Evolutionary conservation across 768 basidiomycete genomes (phyloP), one percentile per base, ranked within the genome.

Genomic region (Lyophyllum semitale): DNA sequence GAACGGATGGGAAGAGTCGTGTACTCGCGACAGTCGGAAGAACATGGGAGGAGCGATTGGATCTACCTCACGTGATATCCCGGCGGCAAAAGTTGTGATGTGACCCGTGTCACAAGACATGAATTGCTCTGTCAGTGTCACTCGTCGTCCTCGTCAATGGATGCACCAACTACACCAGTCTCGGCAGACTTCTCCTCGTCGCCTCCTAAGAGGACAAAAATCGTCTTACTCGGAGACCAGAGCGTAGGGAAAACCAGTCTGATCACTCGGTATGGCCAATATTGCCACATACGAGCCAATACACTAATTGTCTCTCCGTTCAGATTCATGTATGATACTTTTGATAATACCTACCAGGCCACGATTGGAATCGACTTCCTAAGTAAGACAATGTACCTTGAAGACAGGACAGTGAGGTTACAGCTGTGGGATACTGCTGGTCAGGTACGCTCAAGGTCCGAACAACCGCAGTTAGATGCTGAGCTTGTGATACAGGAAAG

Each of bases 341-440:
- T 99, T 72, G 97, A 99, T 80, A 98, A 98, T 73, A 98, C 96
- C 41, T 99, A 99, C 72, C 93, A 94, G 70, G 94, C 94, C 18
- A 96, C 94, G 9, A 96, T 96, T 68, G 94, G 96, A 54, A 99
- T 99, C 73, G 97, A 99, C 77, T 99, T 99, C 71, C 78, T 99
- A 74, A 96, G 94, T 77, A 99, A 99, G 81, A 98, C 97, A 0
- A 96, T 99, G 93, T 99, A 99, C 73, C 82, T 98, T 54, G 97
- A 99, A 68, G 97, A 99, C 76, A 82, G 97, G 65, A 99, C 97
- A 1, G 96, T 99, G 44, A 84, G 97, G 68, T 75, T 99, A 73
- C 97, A 99, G 69, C 77, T 99, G 15, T 99, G 97, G 97, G 97
- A 99, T 71, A 99, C 97, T 52, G 96, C 96, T 59, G 93, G 93